Base-by-base conservation (phyloP, 2,329 filamentous ascomycete genomes). In the Decorospora gaudefroyi region DNA sequence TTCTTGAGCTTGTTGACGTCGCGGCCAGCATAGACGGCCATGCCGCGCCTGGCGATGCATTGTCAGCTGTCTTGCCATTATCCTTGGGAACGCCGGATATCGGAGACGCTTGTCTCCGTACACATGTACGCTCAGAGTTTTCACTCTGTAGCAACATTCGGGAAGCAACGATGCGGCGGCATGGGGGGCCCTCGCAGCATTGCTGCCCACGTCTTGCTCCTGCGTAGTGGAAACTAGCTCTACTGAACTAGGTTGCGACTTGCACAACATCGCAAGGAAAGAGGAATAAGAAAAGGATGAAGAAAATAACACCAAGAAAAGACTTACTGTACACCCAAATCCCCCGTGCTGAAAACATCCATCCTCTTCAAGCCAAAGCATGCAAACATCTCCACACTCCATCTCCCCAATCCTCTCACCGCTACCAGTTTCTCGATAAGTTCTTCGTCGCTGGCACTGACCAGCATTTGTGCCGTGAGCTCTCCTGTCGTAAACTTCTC, bases 361-460 rank as follows among this genome's bases (percentile, higher is more conserved):
- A 90, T 86, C 9, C 91, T 79, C 78, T 96, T 97, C 27, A 99
- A 76, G n/a, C 83, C 88, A 71, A 99, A 97, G 71, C 88, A 90
- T 35, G 91, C 89, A 76, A 99, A 99, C 93, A 99, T 65, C 35
- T 65, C 91, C 10, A 95, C 90, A 33, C 86, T 91, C 93, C 93
- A 97, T 40, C 79, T 80, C 0, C 93, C 93, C 35, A 97, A 73
- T 0, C 93, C 93, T 7, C 92, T 80, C 4, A 99, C 90, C 1
- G 90, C 88, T 33, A 87, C 89, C 33, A 99, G 77, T 67, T 81
- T 86, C 69, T 87, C 82, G 53, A 96, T 77, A 6, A 99, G 80
- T 57, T 95, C 88, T 36, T 95, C 91, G 67, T 99, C 93, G 4
- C 83, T 81, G 1, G 89, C 90, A 23, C 83, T 81, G 38, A 88